These are phyloP conservation scores for Kwoniella bestiolae DNA, from an alignment of 768 basidiomycete species.

Conservation along the genomic window DNA sequence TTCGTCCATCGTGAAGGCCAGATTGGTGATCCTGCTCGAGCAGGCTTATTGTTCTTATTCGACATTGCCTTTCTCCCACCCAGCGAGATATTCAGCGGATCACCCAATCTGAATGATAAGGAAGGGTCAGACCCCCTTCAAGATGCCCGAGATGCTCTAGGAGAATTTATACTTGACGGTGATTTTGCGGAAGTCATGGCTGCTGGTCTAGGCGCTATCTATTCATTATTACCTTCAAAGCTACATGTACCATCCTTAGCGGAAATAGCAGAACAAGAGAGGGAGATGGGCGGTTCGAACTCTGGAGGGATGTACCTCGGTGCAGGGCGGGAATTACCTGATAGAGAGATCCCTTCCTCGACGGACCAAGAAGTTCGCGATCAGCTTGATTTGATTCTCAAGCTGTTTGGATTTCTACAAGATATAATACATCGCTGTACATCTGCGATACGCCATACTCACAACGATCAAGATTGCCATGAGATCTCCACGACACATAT, in stretches of 20 bases:
- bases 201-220: slow-evolving; percentile 89
- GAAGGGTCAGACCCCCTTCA: slow-evolving; percentile 68
- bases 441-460: slow-evolving; percentile 8
- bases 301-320: slow-evolving; percentile 67
- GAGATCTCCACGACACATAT: slow-evolving; percentile 59
- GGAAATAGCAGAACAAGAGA: slow-evolving; percentile 35
- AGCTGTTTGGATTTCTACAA: slow-evolving; percentile 86
- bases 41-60: slow-evolving; percentile 90
- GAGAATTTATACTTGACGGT: slow-evolving; percentile 93
- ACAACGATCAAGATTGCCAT: slow-evolving; percentile 8
- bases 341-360: slow-evolving; percentile 67
- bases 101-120: slow-evolving; percentile 27
- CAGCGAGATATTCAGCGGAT: slow-evolving; percentile 33
- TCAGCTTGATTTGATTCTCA: slow-evolving; percentile 85
- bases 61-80: slow-evolving; percentile 71
- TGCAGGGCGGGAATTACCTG: slow-evolving; percentile 55
- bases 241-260: slow-evolving; percentile 67
- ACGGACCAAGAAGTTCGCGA: slow-evolving; percentile 73
- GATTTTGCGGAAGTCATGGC: slow-evolving; percentile 97
- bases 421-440: slow-evolving; percentile 72
- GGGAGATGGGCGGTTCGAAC: slow-evolving; percentile 64
- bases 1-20: slow-evolving; percentile 93
- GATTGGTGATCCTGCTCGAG: slow-evolving; percentile 90
- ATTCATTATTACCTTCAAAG: slow-evolving; percentile 86
- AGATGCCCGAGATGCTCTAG: slow-evolving; percentile 83